Evolutionary conservation across 2,329 filamentous ascomycete species (phyloP).

Genomic region (Zasmidium citrigriseum): DNA sequence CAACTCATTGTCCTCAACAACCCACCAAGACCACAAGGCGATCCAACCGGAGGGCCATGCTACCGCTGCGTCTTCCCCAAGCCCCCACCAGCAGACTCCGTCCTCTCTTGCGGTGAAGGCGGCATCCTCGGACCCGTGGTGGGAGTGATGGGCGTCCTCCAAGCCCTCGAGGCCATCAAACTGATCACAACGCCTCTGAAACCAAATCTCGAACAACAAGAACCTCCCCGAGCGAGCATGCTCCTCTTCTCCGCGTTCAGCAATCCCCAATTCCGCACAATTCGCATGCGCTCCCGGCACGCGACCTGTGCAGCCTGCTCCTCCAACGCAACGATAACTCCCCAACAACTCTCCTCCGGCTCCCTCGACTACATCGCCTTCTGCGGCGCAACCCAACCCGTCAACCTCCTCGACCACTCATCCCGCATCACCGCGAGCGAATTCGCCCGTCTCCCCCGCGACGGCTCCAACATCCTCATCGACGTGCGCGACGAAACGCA

Average conservation of each 20-base stretch:
- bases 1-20: slow-evolving; percentile 88
- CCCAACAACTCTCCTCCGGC: slow-evolving; percentile 54
- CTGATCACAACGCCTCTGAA: slow-evolving; percentile 43
- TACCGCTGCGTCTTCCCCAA: slow-evolving; percentile 91
- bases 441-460: slow-evolving; percentile 49
- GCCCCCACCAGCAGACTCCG: slow-evolving; percentile 79
- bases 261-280: slow-evolving; percentile 65
- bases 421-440: slow-evolving; percentile 69
- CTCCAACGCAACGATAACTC: slow-evolving; percentile 60
- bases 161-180: slow-evolving; percentile 87
- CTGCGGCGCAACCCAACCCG: slow-evolving; percentile 65
- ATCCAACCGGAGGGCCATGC: slow-evolving; percentile 71
- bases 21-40: slow-evolving; percentile 64
- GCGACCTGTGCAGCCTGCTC: slow-evolving; percentile 77
- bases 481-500: slow-evolving; percentile 86
- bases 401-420: slow-evolving; percentile 59
- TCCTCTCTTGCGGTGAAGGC: slow-evolving; percentile 87
- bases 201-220: slow-evolving; percentile 18
- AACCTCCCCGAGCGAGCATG: slow-evolving; percentile 41
- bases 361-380: slow-evolving; percentile 83
- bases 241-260: slow-evolving; percentile 59
- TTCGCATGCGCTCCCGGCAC: slow-evolving; percentile 71
- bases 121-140: slow-evolving; percentile 92
- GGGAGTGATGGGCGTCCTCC: slow-evolving; percentile 87
- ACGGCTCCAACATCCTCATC: slow-evolving; percentile 60